Conservation (phyloP, 2,329 filamentous ascomycete species). For the Ustilaginoidea virens region DNA sequence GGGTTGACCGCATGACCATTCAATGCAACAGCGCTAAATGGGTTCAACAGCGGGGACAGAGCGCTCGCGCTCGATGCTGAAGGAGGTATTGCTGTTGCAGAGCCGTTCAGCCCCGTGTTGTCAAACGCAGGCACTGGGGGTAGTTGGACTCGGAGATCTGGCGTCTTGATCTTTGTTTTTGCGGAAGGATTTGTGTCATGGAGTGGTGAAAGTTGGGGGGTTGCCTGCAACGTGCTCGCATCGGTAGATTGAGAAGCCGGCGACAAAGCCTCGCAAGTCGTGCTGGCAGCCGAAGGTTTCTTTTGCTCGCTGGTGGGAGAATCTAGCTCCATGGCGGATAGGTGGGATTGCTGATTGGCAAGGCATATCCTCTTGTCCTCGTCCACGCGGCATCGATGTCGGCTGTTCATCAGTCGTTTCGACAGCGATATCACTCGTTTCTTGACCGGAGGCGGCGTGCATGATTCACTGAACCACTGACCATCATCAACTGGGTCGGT, state of each 20-base stretch:
- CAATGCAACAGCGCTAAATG: constrained; percentile 24
- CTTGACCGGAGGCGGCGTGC: constrained; percentile 21
- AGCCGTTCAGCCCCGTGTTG: constrained; percentile 17
- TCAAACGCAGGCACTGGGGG: constrained; percentile 39
- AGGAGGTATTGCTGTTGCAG: constrained; percentile 23
- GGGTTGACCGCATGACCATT: constrained; percentile 32
- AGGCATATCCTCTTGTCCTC: constrained; percentile 18
- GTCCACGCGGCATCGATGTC: constrained; percentile 25
- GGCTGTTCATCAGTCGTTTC: constrained; percentile 33
- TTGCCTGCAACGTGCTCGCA: constrained; percentile 15
- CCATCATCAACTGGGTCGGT: constrained; percentile 37
- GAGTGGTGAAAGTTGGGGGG: constrained; percentile 10
- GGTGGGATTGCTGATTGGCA: constrained; percentile 11
- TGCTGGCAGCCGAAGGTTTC: constrained; percentile 9
- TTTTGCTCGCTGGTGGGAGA: constrained; percentile 19
- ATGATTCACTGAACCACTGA: constrained; percentile 32
- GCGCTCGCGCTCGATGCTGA: constrained; percentile 26
- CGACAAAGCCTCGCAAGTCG: constrained; percentile 10
- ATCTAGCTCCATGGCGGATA: constrained; percentile 24
- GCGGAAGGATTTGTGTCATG: background rate
- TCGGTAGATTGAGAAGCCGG: constrained; percentile 12
- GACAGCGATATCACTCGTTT: constrained; percentile 37
- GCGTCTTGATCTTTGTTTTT: constrained; percentile 24
- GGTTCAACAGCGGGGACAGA: constrained; percentile 35
- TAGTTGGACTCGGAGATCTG: constrained; percentile 38